Conservation (phyloP, 345 rosid species). For the Hibiscus trionum region DNA sequence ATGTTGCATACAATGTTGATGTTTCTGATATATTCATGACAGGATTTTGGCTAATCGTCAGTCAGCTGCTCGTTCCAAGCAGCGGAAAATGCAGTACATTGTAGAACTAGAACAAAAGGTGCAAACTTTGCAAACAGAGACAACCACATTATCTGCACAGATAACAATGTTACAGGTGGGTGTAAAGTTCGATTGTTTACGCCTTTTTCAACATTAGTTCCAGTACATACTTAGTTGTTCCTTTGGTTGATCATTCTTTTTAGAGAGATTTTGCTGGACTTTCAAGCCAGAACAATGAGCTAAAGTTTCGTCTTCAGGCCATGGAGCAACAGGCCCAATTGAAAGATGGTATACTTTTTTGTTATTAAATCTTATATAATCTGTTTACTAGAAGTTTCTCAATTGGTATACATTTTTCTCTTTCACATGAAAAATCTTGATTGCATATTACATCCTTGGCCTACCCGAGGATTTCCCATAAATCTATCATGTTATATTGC, state of each 20-base stretch:
- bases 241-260: conserved; percentile 4
- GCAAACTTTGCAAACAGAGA: conserved; percentile 77
- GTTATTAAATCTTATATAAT: neutral
- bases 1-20: neutral
- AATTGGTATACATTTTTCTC: neutral
- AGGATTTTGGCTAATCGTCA: conserved; percentile 87
- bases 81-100: conserved; percentile 68
- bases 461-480: neutral
- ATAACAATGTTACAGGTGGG: conserved; percentile 66
- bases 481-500: neutral
- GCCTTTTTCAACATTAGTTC: neutral
- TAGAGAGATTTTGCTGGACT: conserved; percentile 49
- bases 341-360: conserved; percentile 36
- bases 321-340: conserved; percentile 58
- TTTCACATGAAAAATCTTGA: neutral
- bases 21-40: conserved; percentile 1
- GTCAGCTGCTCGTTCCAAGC: conserved; percentile 85
- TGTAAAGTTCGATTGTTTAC: neutral
- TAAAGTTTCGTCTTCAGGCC: conserved; percentile 57
- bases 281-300: conserved; percentile 42
- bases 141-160: conserved; percentile 77
- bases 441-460: neutral
- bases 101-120: conserved; percentile 80
- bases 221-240: neutral
- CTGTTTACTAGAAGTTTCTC: neutral